Percentiles rank a stretch among this genome's conserved stretches.
Evolutionary conservation across 441 rosid genomes (phyloP).

Genomic region (Populus hybrid): DNA sequence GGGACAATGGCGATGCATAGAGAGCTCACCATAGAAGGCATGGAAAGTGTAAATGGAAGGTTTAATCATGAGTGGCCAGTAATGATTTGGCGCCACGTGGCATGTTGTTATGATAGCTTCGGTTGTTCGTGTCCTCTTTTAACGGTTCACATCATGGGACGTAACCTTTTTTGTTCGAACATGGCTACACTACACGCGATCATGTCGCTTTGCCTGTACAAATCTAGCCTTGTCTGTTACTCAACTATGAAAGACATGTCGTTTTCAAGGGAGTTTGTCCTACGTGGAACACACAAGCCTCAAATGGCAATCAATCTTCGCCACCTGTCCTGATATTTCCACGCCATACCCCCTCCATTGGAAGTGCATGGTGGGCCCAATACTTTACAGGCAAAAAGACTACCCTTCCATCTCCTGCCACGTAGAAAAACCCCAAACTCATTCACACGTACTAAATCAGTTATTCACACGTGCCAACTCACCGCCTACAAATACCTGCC

Average conservation of each 20-base stretch:
- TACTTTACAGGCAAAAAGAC: too few relatives aligned
- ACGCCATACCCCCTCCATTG: not conserved
- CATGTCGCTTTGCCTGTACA: not conserved
- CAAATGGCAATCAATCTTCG: not conserved
- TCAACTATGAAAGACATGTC: not conserved
- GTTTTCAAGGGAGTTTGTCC: not conserved
- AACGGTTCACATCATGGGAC: not conserved
- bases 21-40: not conserved
- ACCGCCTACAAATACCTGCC: not conserved
- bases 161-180: not conserved
- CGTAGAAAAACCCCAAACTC: not conserved
- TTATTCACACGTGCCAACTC: constrained; percentile 19
- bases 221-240: not conserved
- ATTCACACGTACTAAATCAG: constrained; percentile 12
- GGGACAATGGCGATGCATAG: not conserved
- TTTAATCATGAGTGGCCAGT: too few relatives aligned
- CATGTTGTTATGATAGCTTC: not conserved
- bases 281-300: not conserved
- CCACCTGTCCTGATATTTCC: not conserved
- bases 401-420: too few relatives aligned
- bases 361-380: not conserved
- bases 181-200: not conserved
- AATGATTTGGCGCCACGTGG: not conserved
- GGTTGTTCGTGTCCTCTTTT: not conserved
- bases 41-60: too few relatives aligned